These are phyloP conservation scores for Alternaria viburni DNA, from an alignment of 2,329 filamentous ascomycete species.

Conservation along the genomic window DNA sequence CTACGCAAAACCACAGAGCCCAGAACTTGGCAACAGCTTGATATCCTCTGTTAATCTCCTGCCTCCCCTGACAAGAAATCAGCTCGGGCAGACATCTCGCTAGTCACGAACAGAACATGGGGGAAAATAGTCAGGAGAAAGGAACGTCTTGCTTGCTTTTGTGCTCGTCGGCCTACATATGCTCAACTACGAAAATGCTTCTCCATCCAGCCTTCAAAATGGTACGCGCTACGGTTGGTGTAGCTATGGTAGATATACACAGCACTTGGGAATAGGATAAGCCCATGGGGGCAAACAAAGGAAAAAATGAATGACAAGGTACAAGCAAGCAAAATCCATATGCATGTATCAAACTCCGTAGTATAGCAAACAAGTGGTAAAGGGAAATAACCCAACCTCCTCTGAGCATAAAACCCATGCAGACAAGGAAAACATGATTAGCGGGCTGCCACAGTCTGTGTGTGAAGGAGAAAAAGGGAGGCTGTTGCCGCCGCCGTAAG, in stretches of 20 bases:
- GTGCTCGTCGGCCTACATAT: conserved; percentile 30
- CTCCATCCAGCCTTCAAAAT: conserved; percentile 10
- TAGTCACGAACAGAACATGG: neutral
- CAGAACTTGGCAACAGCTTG: neutral
- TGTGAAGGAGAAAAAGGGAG: conserved; percentile 29
- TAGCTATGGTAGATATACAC: conserved; percentile 35
- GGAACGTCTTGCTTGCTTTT: conserved; percentile 41
- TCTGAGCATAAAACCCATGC: conserved; percentile 42
- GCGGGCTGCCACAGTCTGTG: conserved; percentile 34
- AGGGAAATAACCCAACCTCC: conserved; percentile 27
- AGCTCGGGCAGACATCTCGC: neutral
- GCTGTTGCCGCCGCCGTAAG: conserved; percentile 33
- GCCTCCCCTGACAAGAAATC: neutral
- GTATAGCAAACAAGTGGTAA: conserved; percentile 26
- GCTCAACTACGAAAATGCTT: conserved; percentile 16
- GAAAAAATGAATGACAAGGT: conserved; percentile 18
- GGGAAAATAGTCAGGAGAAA: conserved; percentile 4
- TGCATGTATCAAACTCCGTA: conserved; percentile 46
- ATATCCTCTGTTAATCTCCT: neutral
- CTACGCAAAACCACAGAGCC: neutral
- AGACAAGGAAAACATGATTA: conserved; percentile 40
- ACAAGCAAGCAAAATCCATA: conserved; percentile 36
- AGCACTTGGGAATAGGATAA: conserved; percentile 20
- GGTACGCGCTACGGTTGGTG: conserved; percentile 24
- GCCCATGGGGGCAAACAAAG: conserved; percentile 16